Percentiles rank a stretch among this genome's conserved stretches.
phyloP scores from a whole-genome alignment of 768 basidiomycete genomes.

The Termitomyces sp. region DNA sequence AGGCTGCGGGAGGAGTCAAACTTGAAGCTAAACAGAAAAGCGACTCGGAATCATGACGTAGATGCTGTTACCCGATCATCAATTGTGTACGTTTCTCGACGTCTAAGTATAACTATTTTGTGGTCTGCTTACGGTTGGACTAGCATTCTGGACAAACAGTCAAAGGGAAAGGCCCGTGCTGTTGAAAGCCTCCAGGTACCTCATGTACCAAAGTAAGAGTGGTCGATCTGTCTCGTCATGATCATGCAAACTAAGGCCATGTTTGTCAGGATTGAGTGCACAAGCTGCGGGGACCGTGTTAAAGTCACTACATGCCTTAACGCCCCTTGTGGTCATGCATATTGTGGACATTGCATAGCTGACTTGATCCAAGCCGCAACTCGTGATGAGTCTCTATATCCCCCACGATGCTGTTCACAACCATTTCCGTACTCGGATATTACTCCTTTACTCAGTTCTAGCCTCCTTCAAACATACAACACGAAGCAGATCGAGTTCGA shows the following conservation, averaged over 20 bases:
- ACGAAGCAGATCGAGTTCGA: constrained; percentile 13
- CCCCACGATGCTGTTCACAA: constrained; percentile 33
- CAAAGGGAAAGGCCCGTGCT: neutral
- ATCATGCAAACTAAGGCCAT: neutral
- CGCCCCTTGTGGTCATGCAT: constrained; percentile 32
- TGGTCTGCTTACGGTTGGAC: neutral
- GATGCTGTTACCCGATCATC: neutral
- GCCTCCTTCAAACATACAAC: constrained; percentile 1
- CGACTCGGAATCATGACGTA: neutral
- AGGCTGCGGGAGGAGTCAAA: neutral
- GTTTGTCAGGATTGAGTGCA: constrained; percentile 9
- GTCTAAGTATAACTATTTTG: neutral
- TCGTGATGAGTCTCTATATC: constrained; percentile 36
- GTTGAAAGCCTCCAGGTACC: neutral
- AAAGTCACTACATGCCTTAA: constrained; percentile 5
- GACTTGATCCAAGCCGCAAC: constrained; percentile 26
- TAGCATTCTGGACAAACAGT: neutral
- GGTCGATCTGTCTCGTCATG: neutral
- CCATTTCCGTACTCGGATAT: constrained; percentile 18
- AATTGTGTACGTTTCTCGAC: neutral
- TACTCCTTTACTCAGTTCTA: constrained; percentile 1
- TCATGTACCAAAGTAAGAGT: neutral
- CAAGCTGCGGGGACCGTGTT: constrained; percentile 9
- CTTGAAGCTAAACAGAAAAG: neutral
- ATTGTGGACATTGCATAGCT: constrained; percentile 28